Evolutionary conservation across 805 yeast species (phyloP).

Genomic region (Komagataella pastoris): DNA sequence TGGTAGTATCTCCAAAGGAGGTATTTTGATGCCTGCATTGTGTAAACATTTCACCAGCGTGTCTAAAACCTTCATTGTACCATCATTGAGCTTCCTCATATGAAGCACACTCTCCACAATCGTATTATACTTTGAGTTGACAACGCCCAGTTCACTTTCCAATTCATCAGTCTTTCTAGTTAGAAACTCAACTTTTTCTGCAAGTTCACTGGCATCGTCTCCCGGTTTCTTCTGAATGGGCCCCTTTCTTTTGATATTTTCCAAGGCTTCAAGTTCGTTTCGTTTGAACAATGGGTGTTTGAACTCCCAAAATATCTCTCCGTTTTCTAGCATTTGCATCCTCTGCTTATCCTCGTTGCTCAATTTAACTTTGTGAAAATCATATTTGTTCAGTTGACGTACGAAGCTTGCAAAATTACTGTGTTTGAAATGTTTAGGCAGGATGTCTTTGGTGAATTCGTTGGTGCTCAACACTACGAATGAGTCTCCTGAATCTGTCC

Average conservation of each 20-base stretch:
- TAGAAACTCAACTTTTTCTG: conserved; percentile 13
- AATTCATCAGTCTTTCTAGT: conserved; percentile 20
- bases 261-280: conserved; percentile 67
- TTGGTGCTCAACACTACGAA: conserved; percentile 85
- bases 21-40: conserved; percentile 55
- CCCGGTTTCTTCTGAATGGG: conserved; percentile 37
- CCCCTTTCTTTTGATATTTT: conserved; percentile 76
- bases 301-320: conserved; percentile 88
- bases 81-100: conserved; percentile 42
- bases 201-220: conserved; percentile 11
- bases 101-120: conserved; percentile 48
- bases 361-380: conserved; percentile 87
- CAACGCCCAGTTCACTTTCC: conserved; percentile 20
- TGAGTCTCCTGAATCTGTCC: conserved; percentile 79
- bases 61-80: conserved; percentile 38
- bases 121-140: conserved; percentile 49
- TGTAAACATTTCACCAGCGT: conserved; percentile 33
- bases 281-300: conserved; percentile 78
- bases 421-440: conserved; percentile 91
- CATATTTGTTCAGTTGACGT: conserved; percentile 91
- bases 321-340: conserved; percentile 54
- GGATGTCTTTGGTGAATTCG: conserved; percentile 76
- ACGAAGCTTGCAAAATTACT: conserved; percentile 91
- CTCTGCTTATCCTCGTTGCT: conserved; percentile 35
- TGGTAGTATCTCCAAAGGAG: conserved; percentile 44